These are phyloP conservation scores for Hypoxylon sp. DNA, from an alignment of 2,329 filamentous ascomycete genomes.

Conservation along the genomic window DNA sequence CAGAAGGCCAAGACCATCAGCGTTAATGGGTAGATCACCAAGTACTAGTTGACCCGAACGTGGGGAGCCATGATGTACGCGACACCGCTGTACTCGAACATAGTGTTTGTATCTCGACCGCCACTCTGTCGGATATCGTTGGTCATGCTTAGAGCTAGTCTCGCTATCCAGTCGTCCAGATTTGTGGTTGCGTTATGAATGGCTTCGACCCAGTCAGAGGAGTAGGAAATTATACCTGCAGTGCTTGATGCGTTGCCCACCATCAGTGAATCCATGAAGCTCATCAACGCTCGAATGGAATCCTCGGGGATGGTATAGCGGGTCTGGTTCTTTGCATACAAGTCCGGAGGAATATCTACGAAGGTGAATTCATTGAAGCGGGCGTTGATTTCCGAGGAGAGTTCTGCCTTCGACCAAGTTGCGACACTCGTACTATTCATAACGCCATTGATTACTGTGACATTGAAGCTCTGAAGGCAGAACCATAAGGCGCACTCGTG, in stretches of 20 bases:
- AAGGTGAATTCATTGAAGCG: slow-evolving; percentile 55
- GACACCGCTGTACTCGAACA: slow-evolving; percentile 53
- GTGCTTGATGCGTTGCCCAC: slow-evolving; percentile 54
- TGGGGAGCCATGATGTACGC: slow-evolving; percentile 52
- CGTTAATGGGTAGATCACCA: slow-evolving; percentile 56
- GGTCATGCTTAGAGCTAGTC: slow-evolving; percentile 56
- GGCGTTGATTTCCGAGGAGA: slow-evolving; percentile 49
- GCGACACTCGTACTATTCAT: slow-evolving; percentile 47
- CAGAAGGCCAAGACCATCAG: slow-evolving; percentile 56
- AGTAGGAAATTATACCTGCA: slow-evolving; percentile 52
- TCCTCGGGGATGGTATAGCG: slow-evolving; percentile 54
- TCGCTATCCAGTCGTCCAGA: slow-evolving; percentile 54
- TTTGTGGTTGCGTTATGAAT: slow-evolving; percentile 55
- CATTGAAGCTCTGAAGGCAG: slow-evolving; percentile 55
- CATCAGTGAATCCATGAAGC: slow-evolving; percentile 55
- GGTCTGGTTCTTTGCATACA: slow-evolving; percentile 49
- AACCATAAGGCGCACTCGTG: slow-evolving; percentile 58
- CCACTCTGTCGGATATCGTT: slow-evolving; percentile 57
- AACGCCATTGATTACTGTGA: slow-evolving; percentile 52
- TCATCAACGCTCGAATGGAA: slow-evolving; percentile 52
- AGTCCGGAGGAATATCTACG: slow-evolving; percentile 50
- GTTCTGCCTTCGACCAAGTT: slow-evolving; percentile 53
- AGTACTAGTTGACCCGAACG: slow-evolving; percentile 57
- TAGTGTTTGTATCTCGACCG: slow-evolving; percentile 28
- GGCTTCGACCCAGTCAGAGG: slow-evolving; percentile 58